These are phyloP conservation scores for Suillus spraguei DNA, from an alignment of 768 basidiomycete species.

Conservation along the genomic window DNA sequence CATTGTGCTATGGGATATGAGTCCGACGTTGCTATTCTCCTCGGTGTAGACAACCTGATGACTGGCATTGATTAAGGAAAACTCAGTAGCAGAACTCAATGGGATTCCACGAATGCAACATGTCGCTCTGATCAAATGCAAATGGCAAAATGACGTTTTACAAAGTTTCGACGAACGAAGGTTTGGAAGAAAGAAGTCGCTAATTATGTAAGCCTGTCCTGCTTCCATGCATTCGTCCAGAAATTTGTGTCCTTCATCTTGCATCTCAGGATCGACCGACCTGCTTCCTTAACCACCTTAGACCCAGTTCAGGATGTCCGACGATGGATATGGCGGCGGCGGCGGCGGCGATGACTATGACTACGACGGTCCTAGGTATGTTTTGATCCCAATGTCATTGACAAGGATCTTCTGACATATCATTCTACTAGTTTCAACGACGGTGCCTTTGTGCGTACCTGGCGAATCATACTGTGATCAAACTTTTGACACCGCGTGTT, in stretches of 20 bases:
- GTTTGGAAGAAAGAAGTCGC: conserved; percentile 25
- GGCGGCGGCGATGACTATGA: conserved; percentile 70
- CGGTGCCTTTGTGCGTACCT: conserved; percentile 69
- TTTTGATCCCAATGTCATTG: conserved; percentile 9
- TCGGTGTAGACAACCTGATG: neutral
- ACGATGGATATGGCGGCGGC: conserved; percentile 81
- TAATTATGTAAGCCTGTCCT: conserved; percentile 27
- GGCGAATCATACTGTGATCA: conserved; percentile 11
- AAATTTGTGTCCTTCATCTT: conserved; percentile 12
- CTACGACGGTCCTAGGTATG: conserved; percentile 71
- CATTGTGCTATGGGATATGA: neutral
- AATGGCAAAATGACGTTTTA: neutral
- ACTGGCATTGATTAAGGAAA: no score
- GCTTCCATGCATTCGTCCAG: conserved; percentile 5
- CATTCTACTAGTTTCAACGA: conserved; percentile 55
- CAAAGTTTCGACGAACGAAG: conserved; percentile 16
- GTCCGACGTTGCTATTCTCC: no score
- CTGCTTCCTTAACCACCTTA: conserved; percentile 16
- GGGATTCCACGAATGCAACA: neutral
- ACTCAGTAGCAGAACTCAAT: neutral
- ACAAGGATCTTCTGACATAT: conserved; percentile 24
- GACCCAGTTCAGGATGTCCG: conserved; percentile 62
- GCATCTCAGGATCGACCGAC: conserved; percentile 18
- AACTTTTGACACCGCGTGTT: conserved; percentile 16
- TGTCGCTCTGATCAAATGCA: neutral